Base-by-base conservation (phyloP, 495 filamentous ascomycete species). In the Neurospora hispaniola region DNA sequence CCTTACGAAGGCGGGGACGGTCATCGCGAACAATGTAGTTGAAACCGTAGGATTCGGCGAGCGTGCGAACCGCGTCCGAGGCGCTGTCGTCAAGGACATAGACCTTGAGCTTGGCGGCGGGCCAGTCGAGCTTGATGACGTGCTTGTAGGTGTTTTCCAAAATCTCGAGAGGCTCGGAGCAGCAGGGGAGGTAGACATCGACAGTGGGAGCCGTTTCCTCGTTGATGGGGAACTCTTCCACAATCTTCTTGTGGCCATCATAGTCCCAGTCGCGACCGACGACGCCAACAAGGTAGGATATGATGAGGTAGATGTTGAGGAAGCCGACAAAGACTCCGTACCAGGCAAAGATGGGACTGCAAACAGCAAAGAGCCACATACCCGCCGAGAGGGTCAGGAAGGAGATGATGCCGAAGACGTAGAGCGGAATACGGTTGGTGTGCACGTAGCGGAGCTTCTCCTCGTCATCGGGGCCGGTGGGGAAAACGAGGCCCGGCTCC, bases 91-190 rank as follows among this genome's bases (percentile, higher is more conserved):
- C 79, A 6, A 80, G 70, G 11, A 80, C 79, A 44, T 77, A 78
- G 2, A 80, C 76, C 38, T 74, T 54, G 27, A 80, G 72, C 59
- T 77, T 78, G 9, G 72, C 44, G 0, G 73, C 73, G 1, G 79
- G 79, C 77, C 77, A 80, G 66, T 80, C 77, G 62, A 80, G 78
- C 43, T 66, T 69, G 69, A 76, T 54, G 74, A 80, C 46, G 73
- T 80, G 79, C 62, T 75, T 70, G 77, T 79, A 80, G 16, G 77
- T 80, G 75, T 80, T 80, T 39, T 80, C 77, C n/a, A 80, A 41
- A 71, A 80, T 79, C 40, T 80, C 79, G 40, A 79, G 72, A 6
- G 79, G 79, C 46, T 80, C 79, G 1, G 79, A 78, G 75, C 79
- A 80, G 75, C 79, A 80, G 23, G 79, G 79, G 3, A 80, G 76